These are phyloP conservation scores for Serendipita indica DNA, from an alignment of 768 basidiomycete genomes.

Conservation along the genomic window DNA sequence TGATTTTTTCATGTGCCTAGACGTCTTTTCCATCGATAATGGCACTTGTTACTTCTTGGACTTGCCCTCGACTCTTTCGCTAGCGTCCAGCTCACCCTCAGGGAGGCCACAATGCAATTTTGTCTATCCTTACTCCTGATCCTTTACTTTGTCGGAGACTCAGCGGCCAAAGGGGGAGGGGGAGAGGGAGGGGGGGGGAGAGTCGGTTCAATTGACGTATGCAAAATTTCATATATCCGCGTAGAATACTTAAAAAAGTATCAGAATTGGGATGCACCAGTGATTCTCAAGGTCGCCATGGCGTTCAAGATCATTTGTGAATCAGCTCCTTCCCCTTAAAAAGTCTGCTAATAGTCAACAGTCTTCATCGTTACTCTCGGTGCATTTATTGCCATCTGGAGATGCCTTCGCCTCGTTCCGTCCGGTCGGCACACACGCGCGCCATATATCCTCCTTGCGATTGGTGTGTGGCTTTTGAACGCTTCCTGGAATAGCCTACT, in stretches of 20 bases:
- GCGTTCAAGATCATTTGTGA: not conserved
- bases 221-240: not conserved
- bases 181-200: constrained; percentile 1
- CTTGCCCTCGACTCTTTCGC: too few relatives aligned
- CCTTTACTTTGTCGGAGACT: not conserved
- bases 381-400: not conserved
- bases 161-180: not conserved
- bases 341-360: too few relatives aligned
- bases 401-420: not conserved
- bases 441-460: not conserved
- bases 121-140: not conserved
- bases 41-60: too few relatives aligned
- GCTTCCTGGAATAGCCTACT: too few relatives aligned
- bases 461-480: not conserved
- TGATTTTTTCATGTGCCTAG: too few relatives aligned
- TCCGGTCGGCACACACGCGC: not conserved
- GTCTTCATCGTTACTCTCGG: not conserved
- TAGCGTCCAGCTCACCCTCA: too few relatives aligned
- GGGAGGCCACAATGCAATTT: not conserved
- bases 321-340: too few relatives aligned
- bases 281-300: not conserved
- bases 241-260: not conserved
- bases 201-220: not conserved
- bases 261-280: not conserved
- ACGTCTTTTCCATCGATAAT: too few relatives aligned